Base-by-base conservation (phyloP, 1,284 basidiomycete species). In the Takashimella tepidaria region DNA sequence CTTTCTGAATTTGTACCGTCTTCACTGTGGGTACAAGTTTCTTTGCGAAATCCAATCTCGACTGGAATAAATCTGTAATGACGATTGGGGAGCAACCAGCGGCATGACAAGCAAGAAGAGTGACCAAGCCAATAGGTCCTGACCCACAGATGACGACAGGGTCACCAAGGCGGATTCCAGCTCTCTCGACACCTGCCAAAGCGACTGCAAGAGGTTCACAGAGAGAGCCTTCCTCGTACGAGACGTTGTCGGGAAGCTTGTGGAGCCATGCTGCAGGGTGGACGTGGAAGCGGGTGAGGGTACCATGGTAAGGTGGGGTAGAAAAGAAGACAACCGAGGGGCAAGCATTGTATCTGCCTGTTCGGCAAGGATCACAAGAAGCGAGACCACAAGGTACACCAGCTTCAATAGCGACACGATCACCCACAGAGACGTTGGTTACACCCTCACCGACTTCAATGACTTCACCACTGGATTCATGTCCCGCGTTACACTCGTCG, bases 181-280 rank as follows among this genome's bases (percentile, higher is more conserved):
- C 78, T 26, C 79, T 69, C 51, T 81, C 76, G n/a, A 81, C 70
- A 0, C 79, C 81, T 2, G 79, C 80, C 11, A 82, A 63, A 1
- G 78, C 79, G 2, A 82, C 81, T 0, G 74, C 69, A 4, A 81
- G 70, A 0, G 81, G 81, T 63, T 81, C 79, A 56, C 79, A 76
- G 3, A 81, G 66, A 0, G 78, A 75, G 21, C 80, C 80, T 60
- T 82, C 80, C 55, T 81, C 80, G 61, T 59, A 79, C 5, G 68
- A 69, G 21, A 80, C 64, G 57, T 66, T 72, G 55, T 77, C 73
- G 1, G 80, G 80, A 4, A 81, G 67, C 57, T 75, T 75, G 72
- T 82, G 80, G 4, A 81, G 64, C 80, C 80, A 81, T 6, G 72
- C 71, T 0, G 79, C 79, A 0, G 80, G 80, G 60, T 82, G 80